Conservation (phyloP, 352 stramenopile species). For the Pythium phragmiticola region DNA sequence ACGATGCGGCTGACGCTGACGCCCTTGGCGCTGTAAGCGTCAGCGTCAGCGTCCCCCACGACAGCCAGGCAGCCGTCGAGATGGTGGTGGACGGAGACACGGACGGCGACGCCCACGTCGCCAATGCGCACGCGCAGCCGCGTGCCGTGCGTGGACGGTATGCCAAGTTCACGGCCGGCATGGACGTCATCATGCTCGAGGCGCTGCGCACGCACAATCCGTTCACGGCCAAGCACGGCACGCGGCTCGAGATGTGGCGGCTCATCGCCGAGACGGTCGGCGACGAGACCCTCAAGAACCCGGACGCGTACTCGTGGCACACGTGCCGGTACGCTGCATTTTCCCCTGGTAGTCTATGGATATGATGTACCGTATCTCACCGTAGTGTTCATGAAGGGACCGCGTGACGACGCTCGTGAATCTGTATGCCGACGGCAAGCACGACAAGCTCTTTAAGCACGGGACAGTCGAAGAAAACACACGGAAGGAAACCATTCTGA, state of each 20-base stretch:
- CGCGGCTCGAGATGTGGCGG: constrained; percentile 81
- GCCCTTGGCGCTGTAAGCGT: neutral
- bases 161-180: constrained; percentile 74
- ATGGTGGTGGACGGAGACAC: constrained; percentile 10
- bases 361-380: constrained; percentile 1
- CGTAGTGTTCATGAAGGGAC: constrained; percentile 34
- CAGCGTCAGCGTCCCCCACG: neutral
- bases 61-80: neutral
- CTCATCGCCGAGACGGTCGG: constrained; percentile 63
- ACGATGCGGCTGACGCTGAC: neutral
- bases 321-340: constrained; percentile 58
- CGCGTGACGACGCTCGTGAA: constrained; percentile 78
- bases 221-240: constrained; percentile 80
- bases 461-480: constrained; percentile 65
- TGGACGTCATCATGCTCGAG: constrained; percentile 81
- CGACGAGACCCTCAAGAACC: constrained; percentile 63
- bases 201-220: constrained; percentile 69
- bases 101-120: constrained; percentile 5
- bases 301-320: constrained; percentile 75
- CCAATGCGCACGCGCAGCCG: constrained; percentile 5
- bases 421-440: constrained; percentile 73
- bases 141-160: constrained; percentile 55
- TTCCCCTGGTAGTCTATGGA: neutral
- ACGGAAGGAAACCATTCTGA: constrained; percentile 64
- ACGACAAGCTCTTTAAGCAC: constrained; percentile 85